Evolutionary conservation across 1,284 basidiomycete species (phyloP), one percentile per base, ranked within the genome.

Genomic region (Leccinum pachyderme): DNA sequence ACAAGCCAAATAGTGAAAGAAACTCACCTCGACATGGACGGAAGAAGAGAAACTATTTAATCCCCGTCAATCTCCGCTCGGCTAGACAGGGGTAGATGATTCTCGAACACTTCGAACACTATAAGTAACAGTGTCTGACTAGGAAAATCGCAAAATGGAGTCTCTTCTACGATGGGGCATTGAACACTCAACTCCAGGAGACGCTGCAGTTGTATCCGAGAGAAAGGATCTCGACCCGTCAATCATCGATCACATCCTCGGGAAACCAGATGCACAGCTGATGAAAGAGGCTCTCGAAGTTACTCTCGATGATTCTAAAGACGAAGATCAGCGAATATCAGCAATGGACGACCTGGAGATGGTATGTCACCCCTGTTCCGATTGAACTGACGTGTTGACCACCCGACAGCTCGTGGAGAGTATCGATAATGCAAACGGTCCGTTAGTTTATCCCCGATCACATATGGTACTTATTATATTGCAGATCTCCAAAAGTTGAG

Each of bases 261-360:
- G 94, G 25, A 92, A 89, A 65, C 81, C 88, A 1, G 95, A 97
- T 68, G 81, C 90, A 2, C 84, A 85, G 56, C 76, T 87, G 43
- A 96, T 97, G 93, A 91, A 91, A 68, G 93, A 96, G 67, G 87
- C 89, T 61, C 78, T 96, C 69, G 78, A 78, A 3, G 73, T 84
- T 51, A 92, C 93, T 2, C 67, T 82, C n/a, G 88, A 96, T 67
- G 73, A 77, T 31, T 75, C 67, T 25, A 77, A 77, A 41, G 72
- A 75, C 28, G 83, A 91, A 55, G 86, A 89, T 43, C 83, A 85
- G 18, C 74, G 93, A 31, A 75, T 93, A 48, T 76, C 81, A 18
- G 95, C 96, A 0, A 77, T 98, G 63, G 96, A 99, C 74, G 86
- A 98, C 70, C 81, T 98, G 53, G 97, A 99, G 75, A 94, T 98